phyloP scores from a whole-genome alignment of 148 eudicot genomes.

The Diospyros kaki region DNA sequence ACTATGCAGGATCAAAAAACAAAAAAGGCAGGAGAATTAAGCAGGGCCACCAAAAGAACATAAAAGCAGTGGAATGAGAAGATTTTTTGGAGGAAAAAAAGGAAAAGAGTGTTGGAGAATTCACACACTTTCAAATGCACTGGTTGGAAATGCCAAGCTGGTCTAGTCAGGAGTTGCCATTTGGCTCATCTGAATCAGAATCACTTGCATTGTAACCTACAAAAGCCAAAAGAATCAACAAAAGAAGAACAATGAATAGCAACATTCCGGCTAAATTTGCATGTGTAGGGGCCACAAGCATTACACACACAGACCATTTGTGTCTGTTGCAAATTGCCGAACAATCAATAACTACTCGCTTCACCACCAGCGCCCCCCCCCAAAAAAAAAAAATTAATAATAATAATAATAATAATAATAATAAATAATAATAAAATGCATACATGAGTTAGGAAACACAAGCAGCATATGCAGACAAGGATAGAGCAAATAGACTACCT shows the following conservation, averaged over 20 bases:
- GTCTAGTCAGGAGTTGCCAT: constrained; percentile 32
- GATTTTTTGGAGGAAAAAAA: background rate
- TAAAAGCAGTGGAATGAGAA: background rate
- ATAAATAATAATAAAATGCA: background rate
- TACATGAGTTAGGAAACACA: background rate
- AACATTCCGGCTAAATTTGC: background rate
- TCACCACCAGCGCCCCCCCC: no score
- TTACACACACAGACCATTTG: background rate
- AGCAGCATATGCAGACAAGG: background rate
- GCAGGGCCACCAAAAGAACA: background rate
- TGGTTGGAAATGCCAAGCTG: constrained; percentile 10
- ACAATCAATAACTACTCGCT: no score
- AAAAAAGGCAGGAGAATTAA: background rate
- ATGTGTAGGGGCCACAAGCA: background rate
- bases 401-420: background rate
- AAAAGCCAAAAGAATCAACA: constrained; percentile 14
- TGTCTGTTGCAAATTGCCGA: background rate
- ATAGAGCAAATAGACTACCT: constrained; percentile 33
- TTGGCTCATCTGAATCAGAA: constrained; percentile 73
- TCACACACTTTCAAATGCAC: constrained; percentile 21
- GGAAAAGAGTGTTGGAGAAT: constrained; percentile 3
- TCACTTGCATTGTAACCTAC: constrained; percentile 93
- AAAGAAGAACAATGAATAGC: constrained; percentile 2
- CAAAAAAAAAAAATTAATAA: background rate
- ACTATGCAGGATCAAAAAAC: background rate